Evolutionary conservation across 805 yeast genomes (phyloP).

Genomic region (Myxozyma kluyveri): DNA sequence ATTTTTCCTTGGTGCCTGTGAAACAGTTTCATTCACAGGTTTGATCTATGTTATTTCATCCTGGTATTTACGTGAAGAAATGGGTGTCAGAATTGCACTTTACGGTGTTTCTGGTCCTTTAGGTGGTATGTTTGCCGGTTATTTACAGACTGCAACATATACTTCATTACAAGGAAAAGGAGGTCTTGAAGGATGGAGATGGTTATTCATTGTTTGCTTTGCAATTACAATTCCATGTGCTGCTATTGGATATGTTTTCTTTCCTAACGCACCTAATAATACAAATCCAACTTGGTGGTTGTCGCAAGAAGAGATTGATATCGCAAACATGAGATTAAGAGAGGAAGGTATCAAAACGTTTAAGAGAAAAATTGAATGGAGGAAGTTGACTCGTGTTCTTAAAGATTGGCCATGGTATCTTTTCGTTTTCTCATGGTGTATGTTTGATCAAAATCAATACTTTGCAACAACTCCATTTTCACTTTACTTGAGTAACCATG

Average conservation of each 20-base stretch:
- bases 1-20: slow-evolving; percentile 67
- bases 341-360: slow-evolving; percentile 34
- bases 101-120: slow-evolving; percentile 43
- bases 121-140: slow-evolving; percentile 49
- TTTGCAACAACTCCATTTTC: slow-evolving; percentile 34
- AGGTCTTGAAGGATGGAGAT: slow-evolving; percentile 59
- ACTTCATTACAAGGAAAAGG: slow-evolving; percentile 45
- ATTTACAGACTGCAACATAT: slow-evolving; percentile 54
- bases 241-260: slow-evolving; percentile 41
- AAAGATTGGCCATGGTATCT: slow-evolving; percentile 41
- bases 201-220: slow-evolving; percentile 58
- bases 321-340: slow-evolving; percentile 37
- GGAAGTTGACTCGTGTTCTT: slow-evolving; percentile 38
- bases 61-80: slow-evolving; percentile 56
- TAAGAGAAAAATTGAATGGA: slow-evolving; percentile 32
- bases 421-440: slow-evolving; percentile 30
- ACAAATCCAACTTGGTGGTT: slow-evolving; percentile 39
- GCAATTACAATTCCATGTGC: slow-evolving; percentile 47
- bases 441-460: slow-evolving; percentile 21
- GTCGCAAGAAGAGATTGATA: slow-evolving; percentile 36
- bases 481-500: slow-evolving; percentile 40
- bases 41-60: slow-evolving; percentile 46
- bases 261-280: slow-evolving; percentile 56
- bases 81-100: slow-evolving; percentile 45
- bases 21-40: slow-evolving; percentile 62